phyloP scores from a whole-genome alignment of 306 rosid species.

The Sphenostylis stenocarpa region DNA sequence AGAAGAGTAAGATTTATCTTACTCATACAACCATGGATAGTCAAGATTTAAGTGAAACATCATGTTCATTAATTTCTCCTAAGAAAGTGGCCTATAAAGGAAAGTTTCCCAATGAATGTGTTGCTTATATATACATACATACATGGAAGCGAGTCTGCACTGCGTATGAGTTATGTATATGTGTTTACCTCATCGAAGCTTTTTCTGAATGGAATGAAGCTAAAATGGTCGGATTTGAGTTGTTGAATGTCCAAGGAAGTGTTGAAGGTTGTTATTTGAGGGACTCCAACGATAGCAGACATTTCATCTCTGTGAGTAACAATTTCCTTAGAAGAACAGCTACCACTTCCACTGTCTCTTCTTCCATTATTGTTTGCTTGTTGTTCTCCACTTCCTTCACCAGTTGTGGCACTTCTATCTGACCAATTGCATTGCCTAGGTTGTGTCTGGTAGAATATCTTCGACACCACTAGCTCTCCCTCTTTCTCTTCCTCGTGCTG shows the following conservation, averaged over 20 bases:
- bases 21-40: not conserved
- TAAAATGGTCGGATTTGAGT: constrained; percentile 70
- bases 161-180: not conserved
- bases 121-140: not conserved
- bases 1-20: not conserved
- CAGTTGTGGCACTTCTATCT: constrained; percentile 46
- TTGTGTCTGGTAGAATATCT: constrained; percentile 93
- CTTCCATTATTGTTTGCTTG: constrained; percentile 16
- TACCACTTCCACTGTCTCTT: constrained; percentile 59
- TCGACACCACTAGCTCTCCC: constrained; percentile 93
- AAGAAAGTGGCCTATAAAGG: constrained; percentile 1
- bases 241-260: constrained; percentile 65
- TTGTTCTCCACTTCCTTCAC: constrained; percentile 52
- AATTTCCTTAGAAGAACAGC: constrained; percentile 72
- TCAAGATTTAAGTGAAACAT: constrained; percentile 11
- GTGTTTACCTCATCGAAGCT: constrained; percentile 66
- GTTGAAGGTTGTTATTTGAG: constrained; percentile 46
- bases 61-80: not conserved
- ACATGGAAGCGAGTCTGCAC: not conserved
- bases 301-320: constrained; percentile 49
- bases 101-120: not conserved
- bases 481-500: constrained; percentile 90
- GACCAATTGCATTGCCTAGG: constrained; percentile 97
- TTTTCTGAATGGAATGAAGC: constrained; percentile 78
- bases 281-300: constrained; percentile 46